These are phyloP conservation scores for Claviceps digitariae DNA, from an alignment of 2,329 filamentous ascomycete genomes.

Conservation along the genomic window DNA sequence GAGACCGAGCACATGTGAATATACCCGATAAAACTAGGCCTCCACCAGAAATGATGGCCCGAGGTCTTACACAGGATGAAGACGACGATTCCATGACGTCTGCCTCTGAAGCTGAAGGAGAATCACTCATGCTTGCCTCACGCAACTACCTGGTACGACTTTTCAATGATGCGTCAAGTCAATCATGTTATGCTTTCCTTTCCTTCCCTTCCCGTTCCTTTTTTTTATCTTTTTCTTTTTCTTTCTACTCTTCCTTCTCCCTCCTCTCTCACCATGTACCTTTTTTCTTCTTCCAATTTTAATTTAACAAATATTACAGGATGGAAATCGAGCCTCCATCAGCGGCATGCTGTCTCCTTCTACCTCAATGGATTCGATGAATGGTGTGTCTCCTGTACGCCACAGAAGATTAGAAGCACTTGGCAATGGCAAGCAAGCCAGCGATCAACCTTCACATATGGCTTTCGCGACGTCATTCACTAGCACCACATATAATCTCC, in stretches of 20 bases:
- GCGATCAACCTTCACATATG: slow-evolving; percentile 36
- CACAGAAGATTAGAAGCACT: slow-evolving; percentile 44
- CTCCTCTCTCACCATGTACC: no score
- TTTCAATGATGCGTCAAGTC: not conserved
- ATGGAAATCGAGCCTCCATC: slow-evolving; percentile 52
- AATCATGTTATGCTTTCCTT: not conserved
- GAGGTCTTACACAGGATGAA: slow-evolving; percentile 69
- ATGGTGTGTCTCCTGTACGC: slow-evolving; percentile 47
- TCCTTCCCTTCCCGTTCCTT: no score
- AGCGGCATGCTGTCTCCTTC: slow-evolving; percentile 67
- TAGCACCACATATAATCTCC: slow-evolving; percentile 41
- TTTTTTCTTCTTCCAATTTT: no score
- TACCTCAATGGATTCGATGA: slow-evolving; percentile 84
- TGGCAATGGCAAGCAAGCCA: slow-evolving; percentile 22
- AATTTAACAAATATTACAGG: slow-evolving; percentile 20
- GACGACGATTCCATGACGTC: slow-evolving; percentile 78
- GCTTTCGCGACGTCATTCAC: slow-evolving; percentile 51
- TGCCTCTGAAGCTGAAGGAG: slow-evolving; percentile 74
- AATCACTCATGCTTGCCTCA: slow-evolving; percentile 53
- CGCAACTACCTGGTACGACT: slow-evolving; percentile 51
- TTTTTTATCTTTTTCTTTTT: no score
- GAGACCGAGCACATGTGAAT: slow-evolving; percentile 76
- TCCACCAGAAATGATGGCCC: slow-evolving; percentile 80
- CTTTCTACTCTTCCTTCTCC: no score
- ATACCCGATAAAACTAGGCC: slow-evolving; percentile 83